Evolutionary conservation across 495 filamentous ascomycete genomes (phyloP).

Genomic region (Glonium stellatum): DNA sequence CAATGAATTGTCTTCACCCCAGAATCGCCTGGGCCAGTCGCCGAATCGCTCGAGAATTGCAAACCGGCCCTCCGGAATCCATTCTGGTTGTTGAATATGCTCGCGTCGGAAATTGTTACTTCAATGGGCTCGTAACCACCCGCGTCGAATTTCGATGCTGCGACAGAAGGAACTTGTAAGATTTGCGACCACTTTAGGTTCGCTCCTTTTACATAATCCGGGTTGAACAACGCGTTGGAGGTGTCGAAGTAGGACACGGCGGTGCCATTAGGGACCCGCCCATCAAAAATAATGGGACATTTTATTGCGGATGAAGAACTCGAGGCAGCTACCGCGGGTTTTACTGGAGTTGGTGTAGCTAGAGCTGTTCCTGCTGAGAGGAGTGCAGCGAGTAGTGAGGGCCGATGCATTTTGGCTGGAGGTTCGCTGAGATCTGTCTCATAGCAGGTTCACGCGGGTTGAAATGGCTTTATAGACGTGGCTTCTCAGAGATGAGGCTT

Average conservation of each 20-base stretch:
- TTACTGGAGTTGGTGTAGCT: neutral
- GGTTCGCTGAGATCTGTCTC: neutral
- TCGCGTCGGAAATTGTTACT: constrained; percentile 24
- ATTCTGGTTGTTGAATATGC: constrained; percentile 27
- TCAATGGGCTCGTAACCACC: constrained; percentile 10
- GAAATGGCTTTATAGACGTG: neutral
- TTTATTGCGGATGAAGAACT: neutral
- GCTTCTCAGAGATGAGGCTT: neutral
- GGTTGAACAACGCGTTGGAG: constrained; percentile 26
- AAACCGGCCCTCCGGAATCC: constrained; percentile 26
- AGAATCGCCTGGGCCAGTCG: constrained; percentile 10
- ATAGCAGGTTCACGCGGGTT: too few species aligned
- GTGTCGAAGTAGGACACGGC: constrained; percentile 19
- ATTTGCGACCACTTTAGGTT: constrained; percentile 23
- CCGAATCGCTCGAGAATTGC: constrained; percentile 23
- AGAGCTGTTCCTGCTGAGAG: neutral
- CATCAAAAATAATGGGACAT: constrained; percentile 29
- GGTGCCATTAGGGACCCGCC: constrained; percentile 17
- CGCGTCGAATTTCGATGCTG: constrained; percentile 20
- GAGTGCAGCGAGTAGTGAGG: neutral
- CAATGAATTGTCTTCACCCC: constrained; percentile 27
- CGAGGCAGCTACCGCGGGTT: neutral
- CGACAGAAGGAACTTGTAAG: constrained; percentile 18
- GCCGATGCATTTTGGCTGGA: neutral
- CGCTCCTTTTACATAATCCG: constrained; percentile 24